These are phyloP conservation scores for Tylopilus sp. DNA, from an alignment of 1,284 basidiomycete genomes.

Conservation along the genomic window DNA sequence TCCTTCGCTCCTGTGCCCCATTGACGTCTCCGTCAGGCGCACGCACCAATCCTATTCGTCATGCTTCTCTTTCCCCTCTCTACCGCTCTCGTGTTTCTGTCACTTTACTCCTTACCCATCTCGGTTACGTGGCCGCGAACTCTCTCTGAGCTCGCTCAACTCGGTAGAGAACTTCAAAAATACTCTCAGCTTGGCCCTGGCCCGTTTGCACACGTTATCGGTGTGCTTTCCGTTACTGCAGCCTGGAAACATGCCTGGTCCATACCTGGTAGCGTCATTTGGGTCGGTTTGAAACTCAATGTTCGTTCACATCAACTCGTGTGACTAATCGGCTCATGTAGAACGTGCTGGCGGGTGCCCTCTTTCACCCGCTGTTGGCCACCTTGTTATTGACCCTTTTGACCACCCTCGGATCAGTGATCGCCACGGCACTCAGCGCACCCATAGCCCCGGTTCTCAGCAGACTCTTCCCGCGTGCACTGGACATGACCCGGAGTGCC, in stretches of 20 bases:
- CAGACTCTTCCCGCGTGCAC: constrained; percentile 73
- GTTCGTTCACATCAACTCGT: constrained; percentile 13
- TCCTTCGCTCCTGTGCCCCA: constrained; percentile 16
- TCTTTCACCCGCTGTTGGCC: constrained; percentile 76
- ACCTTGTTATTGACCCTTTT: constrained; percentile 74
- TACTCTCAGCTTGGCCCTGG: constrained; percentile 66
- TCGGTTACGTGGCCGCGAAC: constrained; percentile 71
- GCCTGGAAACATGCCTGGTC: constrained; percentile 96
- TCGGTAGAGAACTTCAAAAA: constrained; percentile 68
- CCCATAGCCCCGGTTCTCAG: constrained; percentile 82
- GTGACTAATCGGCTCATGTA: constrained; percentile 33
- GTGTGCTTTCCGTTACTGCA: constrained; percentile 78
- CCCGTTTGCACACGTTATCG: constrained; percentile 65
- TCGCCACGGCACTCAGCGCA: constrained; percentile 70
- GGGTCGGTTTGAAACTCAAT: constrained; percentile 49
- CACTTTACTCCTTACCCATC: constrained; percentile 60
- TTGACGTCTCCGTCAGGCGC: constrained; percentile 41
- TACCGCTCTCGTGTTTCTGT: constrained; percentile 46
- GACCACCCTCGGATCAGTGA: constrained; percentile 80
- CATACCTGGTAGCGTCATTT: constrained; percentile 83
- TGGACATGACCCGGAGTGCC: constrained; percentile 73
- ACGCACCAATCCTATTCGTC: constrained; percentile 61
- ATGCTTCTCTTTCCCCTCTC: constrained; percentile 65
- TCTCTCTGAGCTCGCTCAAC: constrained; percentile 64
- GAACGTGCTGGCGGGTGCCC: constrained; percentile 86